phyloP scores from a whole-genome alignment of 2,329 filamentous ascomycete species.

The Curvularia hawaiiensis region DNA sequence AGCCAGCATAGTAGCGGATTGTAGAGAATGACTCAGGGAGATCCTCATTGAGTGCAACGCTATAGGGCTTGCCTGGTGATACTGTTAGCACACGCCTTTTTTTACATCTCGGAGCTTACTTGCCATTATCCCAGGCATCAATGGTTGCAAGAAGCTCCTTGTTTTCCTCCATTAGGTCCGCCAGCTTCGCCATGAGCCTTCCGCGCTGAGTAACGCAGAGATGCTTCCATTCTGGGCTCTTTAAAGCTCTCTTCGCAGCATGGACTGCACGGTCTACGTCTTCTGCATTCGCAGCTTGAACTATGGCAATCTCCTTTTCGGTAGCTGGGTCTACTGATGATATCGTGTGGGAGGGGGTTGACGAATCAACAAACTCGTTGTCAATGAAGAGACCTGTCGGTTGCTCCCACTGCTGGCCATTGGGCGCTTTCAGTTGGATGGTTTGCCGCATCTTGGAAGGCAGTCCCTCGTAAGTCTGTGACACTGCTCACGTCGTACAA shows the following conservation, averaged over 20 bases:
- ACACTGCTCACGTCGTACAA: neutral
- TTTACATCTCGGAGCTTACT: neutral
- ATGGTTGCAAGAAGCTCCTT: constrained; percentile 28
- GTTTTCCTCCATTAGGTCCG: constrained; percentile 37
- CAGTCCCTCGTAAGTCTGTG: neutral
- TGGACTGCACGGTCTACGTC: constrained; percentile 45
- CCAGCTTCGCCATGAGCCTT: constrained; percentile 30
- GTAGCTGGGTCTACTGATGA: constrained; percentile 27
- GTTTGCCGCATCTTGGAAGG: constrained; percentile 4
- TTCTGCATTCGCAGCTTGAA: constrained; percentile 39
- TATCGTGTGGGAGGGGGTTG: constrained; percentile 32
- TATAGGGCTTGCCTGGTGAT: constrained; percentile 63
- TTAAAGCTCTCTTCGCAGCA: constrained; percentile 36
- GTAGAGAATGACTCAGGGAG: constrained; percentile 59
- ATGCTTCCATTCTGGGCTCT: constrained; percentile 28
- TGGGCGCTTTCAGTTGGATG: constrained; percentile 46
- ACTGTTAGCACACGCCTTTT: neutral
- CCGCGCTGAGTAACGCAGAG: constrained; percentile 25
- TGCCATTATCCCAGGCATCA: constrained; percentile 72
- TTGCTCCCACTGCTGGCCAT: constrained; percentile 46
- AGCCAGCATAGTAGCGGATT: constrained; percentile 75
- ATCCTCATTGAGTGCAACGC: constrained; percentile 64
- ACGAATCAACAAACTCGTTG: constrained; percentile 50
- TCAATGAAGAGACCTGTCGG: constrained; percentile 53
- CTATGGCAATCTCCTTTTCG: constrained; percentile 36